phyloP scores from a whole-genome alignment of 1,284 basidiomycete genomes.

The Irpex rosettiformis region DNA sequence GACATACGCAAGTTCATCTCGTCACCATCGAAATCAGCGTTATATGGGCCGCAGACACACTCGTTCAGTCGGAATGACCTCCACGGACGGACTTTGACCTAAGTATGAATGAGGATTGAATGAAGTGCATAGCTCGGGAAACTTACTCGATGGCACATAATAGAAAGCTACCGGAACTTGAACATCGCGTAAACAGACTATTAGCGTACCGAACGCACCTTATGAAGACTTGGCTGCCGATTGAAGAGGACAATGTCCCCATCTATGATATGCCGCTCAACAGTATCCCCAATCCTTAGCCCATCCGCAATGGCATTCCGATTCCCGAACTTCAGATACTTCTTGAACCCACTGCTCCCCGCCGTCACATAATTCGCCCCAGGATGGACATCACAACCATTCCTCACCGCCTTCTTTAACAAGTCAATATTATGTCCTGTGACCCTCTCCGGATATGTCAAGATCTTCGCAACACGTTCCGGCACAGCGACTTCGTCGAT shows the following conservation, averaged over 20 bases:
- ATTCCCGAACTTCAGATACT: slow-evolving; percentile 83
- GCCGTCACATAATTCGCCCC: slow-evolving; percentile 94
- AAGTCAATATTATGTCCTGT: slow-evolving; percentile 88
- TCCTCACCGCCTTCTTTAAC: slow-evolving; percentile 79
- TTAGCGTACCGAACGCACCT: slow-evolving; percentile 40
- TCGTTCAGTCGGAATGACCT: slow-evolving; percentile 97
- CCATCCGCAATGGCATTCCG: slow-evolving; percentile 73
- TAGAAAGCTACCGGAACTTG: slow-evolving; percentile 71
- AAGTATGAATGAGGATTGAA: slow-evolving; percentile 5
- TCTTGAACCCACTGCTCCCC: slow-evolving; percentile 78
- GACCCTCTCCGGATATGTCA: slow-evolving; percentile 97
- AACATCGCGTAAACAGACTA: slow-evolving; percentile 9
- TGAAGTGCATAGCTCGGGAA: slow-evolving; percentile 1
- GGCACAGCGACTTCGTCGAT: slow-evolving; percentile 99
- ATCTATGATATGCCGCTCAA: slow-evolving; percentile 94
- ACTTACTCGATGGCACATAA: slow-evolving; percentile 95
- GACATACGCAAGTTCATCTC: slow-evolving; percentile 97
- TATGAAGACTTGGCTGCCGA: slow-evolving; percentile 97
- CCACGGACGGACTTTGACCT: slow-evolving; percentile 95
- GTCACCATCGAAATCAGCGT: slow-evolving; percentile 99
- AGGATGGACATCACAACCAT: slow-evolving; percentile 91
- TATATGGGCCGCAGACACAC: slow-evolving; percentile 99
- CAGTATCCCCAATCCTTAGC: slow-evolving; percentile 81
- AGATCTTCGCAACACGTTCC: slow-evolving; percentile 91
- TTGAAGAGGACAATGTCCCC: slow-evolving; percentile 99